These are phyloP conservation scores for Geum urbanum DNA, from an alignment of 306 rosid species.

Conservation along the genomic window DNA sequence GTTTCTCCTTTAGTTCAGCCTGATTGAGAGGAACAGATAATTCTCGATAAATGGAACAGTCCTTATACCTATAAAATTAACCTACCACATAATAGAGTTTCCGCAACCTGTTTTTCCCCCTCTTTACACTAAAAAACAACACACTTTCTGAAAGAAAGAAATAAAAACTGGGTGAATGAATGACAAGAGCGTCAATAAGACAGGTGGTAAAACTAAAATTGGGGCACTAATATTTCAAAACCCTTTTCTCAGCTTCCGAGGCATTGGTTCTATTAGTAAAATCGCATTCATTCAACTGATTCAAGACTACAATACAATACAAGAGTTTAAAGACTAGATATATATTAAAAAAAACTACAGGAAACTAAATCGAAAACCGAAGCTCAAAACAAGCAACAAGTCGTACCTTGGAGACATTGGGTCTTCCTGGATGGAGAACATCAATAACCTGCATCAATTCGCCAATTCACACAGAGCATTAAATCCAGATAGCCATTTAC, in stretches of 20 bases:
- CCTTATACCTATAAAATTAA: background rate
- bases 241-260: background rate
- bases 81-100: too few species aligned
- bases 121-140: background rate
- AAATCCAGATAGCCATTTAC: constrained; percentile 5
- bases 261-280: background rate
- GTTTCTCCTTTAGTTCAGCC: constrained; percentile 91
- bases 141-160: background rate
- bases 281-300: background rate
- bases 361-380: background rate
- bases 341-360: background rate
- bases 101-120: background rate
- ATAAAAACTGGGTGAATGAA: too few species aligned
- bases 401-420: constrained; percentile 83
- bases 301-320: background rate
- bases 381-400: background rate
- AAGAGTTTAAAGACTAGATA: background rate
- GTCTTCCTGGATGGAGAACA: constrained; percentile 86
- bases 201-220: background rate
- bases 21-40: constrained; percentile 16
- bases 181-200: too few species aligned
- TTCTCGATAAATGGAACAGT: background rate
- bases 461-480: background rate
- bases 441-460: constrained; percentile 53
- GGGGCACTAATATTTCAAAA: background rate